Base-by-base conservation (phyloP, 148 eudicot genomes). In the Rhododendron vialii region DNA sequence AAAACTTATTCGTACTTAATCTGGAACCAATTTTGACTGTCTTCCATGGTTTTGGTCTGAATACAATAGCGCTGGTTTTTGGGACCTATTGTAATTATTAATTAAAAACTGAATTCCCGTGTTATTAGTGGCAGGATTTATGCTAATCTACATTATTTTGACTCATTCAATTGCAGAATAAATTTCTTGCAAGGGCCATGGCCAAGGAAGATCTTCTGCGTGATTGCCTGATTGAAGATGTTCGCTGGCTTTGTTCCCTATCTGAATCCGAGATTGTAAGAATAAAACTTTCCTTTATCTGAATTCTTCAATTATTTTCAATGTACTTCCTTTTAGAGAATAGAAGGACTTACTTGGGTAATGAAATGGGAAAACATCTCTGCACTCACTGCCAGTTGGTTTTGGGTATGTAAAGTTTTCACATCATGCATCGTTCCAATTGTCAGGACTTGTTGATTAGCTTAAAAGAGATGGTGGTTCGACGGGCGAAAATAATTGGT, bases 231-330 rank as follows among this genome's bases (percentile, higher is more conserved):
- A 89, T 90, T 61, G 92, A 93, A 87, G 95, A 93, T 86, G 92
- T 93, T 78, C 86, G 81, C 12, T 93, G 95, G 95, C 94, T 93
- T 50, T 89, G 86, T 84, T 93, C 95, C 24, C 83, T 93, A 28
- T 91, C 94, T 0, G 95, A 92, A 15, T 86, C 95, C 1, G 98
- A 94, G 88, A 90, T 93, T 83, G 94, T 94, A 92, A 85, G 93
- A 89, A 26, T 15, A 51, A 11, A 28, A 20, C 4, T 50, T 50
- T 47, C 50, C 38, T 61, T 41, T 20, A 59, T 76, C n/a, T 61
- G 3, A 18, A 9, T 22, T 48, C 38, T 14, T 26, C 48, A 61
- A 50, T 50, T 50, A 10, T 50, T 50, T 50, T 50, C 53, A 50
- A 12, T 3, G 53, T 50, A 9, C 53, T 50, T 45, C 48, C 1